Conservation (phyloP, 169 alveolate genomes). For the Plasmodium cynomolgi region DNA sequence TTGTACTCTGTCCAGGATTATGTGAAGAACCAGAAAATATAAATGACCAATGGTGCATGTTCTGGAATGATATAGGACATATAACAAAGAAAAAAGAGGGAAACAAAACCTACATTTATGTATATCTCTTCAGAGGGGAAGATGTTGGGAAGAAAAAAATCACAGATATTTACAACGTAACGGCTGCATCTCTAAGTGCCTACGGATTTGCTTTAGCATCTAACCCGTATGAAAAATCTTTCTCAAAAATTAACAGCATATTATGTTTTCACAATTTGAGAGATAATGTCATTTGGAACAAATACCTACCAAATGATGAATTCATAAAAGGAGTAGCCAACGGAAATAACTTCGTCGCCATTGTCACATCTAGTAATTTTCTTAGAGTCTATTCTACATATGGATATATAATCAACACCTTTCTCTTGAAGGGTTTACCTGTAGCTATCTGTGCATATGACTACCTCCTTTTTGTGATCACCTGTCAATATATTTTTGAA, state of each 20-base stretch:
- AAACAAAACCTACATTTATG: conserved; percentile 70
- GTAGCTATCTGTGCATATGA: conserved; percentile 76
- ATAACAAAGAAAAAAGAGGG: conserved; percentile 75
- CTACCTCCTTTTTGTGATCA: conserved; percentile 51
- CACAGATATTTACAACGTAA: conserved; percentile 74
- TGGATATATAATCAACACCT: conserved; percentile 70
- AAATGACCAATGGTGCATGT: conserved; percentile 76
- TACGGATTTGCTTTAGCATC: conserved; percentile 76
- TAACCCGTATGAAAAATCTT: conserved; percentile 64
- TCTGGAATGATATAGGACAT: conserved; percentile 77
- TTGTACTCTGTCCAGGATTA: conserved; percentile 62
- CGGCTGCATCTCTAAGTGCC: conserved; percentile 71
- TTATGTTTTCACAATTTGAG: conserved; percentile 71
- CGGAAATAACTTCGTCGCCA: conserved; percentile 75
- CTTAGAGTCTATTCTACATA: conserved; percentile 62
- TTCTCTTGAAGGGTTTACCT: conserved; percentile 69
- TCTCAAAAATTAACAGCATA: conserved; percentile 43
- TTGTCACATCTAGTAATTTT: conserved; percentile 72
- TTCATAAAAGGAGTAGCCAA: conserved; percentile 75
- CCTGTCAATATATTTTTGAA: conserved; percentile 67
- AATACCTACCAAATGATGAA: conserved; percentile 62
- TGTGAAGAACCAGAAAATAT: conserved; percentile 77
- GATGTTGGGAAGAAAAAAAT: conserved; percentile 74
- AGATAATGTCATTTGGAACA: conserved; percentile 71
- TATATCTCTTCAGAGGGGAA: conserved; percentile 74